Conservation (phyloP, 139 green algal species). For the Eudorina sp. region DNA sequence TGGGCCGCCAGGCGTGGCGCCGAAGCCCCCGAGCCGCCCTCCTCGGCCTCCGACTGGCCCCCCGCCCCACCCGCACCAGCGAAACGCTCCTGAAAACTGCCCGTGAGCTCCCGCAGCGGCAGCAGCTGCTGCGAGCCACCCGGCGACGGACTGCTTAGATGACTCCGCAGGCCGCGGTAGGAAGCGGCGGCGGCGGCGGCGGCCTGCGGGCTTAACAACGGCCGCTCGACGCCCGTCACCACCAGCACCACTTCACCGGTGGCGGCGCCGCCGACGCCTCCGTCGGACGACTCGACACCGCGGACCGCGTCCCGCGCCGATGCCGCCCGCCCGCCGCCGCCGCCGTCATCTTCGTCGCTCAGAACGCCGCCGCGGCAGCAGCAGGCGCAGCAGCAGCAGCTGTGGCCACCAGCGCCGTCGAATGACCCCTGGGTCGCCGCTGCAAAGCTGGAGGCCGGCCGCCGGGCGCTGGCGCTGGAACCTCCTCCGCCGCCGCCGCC, state of each 20-base stretch:
- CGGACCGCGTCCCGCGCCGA: too few species aligned
- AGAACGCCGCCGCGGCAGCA: background rate
- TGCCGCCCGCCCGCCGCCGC: background rate
- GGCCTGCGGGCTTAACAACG: background rate
- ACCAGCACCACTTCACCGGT: background rate
- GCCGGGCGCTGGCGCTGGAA: background rate
- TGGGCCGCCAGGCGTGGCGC: too few species aligned
- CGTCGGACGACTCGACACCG: too few species aligned
- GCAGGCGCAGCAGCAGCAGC: background rate
- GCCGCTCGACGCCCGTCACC: too few species aligned
- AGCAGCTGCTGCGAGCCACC: too few species aligned
- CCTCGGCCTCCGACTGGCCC: too few species aligned
- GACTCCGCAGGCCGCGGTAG: background rate
- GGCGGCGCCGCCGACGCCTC: background rate
- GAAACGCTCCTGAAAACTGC: too few species aligned
- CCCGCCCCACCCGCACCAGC: too few species aligned
- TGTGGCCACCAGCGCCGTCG: background rate
- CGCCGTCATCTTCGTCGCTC: background rate
- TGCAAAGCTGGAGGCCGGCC: background rate
- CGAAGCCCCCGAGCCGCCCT: too few species aligned
- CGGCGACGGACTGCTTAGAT: too few species aligned
- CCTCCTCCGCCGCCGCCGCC: background rate
- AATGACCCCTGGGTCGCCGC: background rate
- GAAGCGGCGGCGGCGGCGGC: too few species aligned
- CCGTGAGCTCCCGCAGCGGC: too few species aligned